Conservation (phyloP, 805 yeast species). For the Hanseniaspora singularis region DNA sequence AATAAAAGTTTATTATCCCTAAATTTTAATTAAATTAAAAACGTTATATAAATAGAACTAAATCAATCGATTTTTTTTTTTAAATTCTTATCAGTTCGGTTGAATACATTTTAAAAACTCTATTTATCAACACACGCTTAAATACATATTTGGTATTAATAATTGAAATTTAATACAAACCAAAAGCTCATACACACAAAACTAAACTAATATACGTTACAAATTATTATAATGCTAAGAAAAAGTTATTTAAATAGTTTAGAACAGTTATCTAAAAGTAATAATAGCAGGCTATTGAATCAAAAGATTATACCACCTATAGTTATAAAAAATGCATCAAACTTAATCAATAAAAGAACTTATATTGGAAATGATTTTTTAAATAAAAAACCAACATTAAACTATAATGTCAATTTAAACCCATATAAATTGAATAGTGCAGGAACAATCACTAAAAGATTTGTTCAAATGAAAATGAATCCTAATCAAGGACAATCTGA, state of each 20-base stretch:
- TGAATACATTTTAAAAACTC: too few species aligned
- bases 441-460: slow-evolving; percentile 6
- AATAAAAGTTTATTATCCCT: too few species aligned
- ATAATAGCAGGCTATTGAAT: background rate
- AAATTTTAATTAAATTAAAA: too few species aligned
- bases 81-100: too few species aligned
- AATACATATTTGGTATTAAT: too few species aligned
- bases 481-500: slow-evolving; percentile 40
- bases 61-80: too few species aligned
- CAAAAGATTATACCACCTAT: background rate
- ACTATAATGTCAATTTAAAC: background rate
- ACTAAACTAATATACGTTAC: too few species aligned
- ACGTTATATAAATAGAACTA: too few species aligned
- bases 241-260: background rate
- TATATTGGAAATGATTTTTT: background rate
- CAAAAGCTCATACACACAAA: too few species aligned
- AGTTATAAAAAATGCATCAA: background rate
- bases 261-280: background rate
- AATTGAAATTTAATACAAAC: too few species aligned
- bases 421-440: background rate
- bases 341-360: background rate
- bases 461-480: slow-evolving; percentile 30
- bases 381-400: background rate
- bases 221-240: background rate
- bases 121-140: too few species aligned